Evolutionary conservation across 2,329 filamentous ascomycete genomes (phyloP), one percentile per base, ranked within the genome.

Genomic region (Tolypocladium paradoxum): DNA sequence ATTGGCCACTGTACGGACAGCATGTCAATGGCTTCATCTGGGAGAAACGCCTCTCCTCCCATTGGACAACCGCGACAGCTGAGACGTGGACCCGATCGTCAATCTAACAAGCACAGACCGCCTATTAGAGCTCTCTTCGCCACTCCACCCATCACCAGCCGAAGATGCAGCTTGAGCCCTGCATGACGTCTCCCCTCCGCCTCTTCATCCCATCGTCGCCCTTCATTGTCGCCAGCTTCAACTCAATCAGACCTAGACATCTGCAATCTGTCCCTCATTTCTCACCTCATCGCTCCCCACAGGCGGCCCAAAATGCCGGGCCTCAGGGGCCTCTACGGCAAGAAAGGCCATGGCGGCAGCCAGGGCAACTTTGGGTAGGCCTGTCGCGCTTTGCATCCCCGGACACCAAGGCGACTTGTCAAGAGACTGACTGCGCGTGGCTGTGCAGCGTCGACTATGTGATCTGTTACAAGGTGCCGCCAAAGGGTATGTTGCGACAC

Each of bases 401-500:
- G 20, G 3, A 14, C 4, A 18, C 29, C n/a, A 31, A 7, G 33
- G 9, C 16, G 31, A 12, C 11, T 2, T 27, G 12, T 1, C 31
- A 14, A 14, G 20, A 18, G 43, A 37, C 59, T 61, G 53, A 59
- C 55, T 5, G 27, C 0, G 18, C 11, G 35, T 49, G 20, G n/a
- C 24, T 11, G 16, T 27, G 53, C 62, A 81, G 88, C 52, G 88
- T 96, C 55, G 91, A 96, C 74, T 96, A 90, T 76, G 90, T 96
- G 54, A 79, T 96, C 57, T 81, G 84, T 64, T 96, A 88, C 71
- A 77, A 84, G 54, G 85, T 92, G 64, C 79, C 83, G 29, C 75
- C 81, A 46, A 78, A 82, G 53, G 82, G 88, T 87, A 74, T 57
- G n/a, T n/a, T n/a, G n/a, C n/a, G n/a, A n/a, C n/a, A n/a, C n/a